Conservation (phyloP, 495 filamentous ascomycete species). For the Aspergillus sclerotioniger region DNA sequence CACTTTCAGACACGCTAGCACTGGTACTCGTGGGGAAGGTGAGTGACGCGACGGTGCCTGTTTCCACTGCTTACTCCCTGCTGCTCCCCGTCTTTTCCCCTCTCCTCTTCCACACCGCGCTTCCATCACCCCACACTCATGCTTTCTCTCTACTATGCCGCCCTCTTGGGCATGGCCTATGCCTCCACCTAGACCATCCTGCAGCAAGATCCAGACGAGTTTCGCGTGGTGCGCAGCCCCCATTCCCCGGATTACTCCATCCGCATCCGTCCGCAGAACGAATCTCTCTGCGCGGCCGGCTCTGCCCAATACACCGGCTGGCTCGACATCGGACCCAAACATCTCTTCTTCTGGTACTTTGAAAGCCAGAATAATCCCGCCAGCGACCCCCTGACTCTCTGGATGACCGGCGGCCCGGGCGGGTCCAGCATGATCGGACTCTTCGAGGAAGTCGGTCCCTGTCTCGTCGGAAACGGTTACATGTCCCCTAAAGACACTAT, state of each 20-base stretch:
- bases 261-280: constrained; percentile 39
- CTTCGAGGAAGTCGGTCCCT: constrained; percentile 41
- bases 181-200: constrained; percentile 15
- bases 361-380: constrained; percentile 53
- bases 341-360: constrained; percentile 64
- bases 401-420: constrained; percentile 56
- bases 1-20: too few relatives aligned
- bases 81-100: too few relatives aligned
- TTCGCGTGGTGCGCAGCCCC: constrained; percentile 20
- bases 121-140: background rate
- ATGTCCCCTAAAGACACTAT: constrained; percentile 33
- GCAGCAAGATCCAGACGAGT: constrained; percentile 10
- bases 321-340: constrained; percentile 33
- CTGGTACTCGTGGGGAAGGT: too few relatives aligned
- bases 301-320: constrained; percentile 42
- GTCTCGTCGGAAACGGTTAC: constrained; percentile 40
- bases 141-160: background rate
- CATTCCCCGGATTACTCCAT: constrained; percentile 33
- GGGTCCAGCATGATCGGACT: constrained; percentile 38
- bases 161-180: constrained; percentile 1
- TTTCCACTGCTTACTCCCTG: too few relatives aligned
- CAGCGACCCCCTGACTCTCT: constrained; percentile 53
- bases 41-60: too few relatives aligned
- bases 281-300: constrained; percentile 36
- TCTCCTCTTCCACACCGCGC: background rate